phyloP scores from a whole-genome alignment of 768 basidiomycete species.

The Nidula microcarpa region DNA sequence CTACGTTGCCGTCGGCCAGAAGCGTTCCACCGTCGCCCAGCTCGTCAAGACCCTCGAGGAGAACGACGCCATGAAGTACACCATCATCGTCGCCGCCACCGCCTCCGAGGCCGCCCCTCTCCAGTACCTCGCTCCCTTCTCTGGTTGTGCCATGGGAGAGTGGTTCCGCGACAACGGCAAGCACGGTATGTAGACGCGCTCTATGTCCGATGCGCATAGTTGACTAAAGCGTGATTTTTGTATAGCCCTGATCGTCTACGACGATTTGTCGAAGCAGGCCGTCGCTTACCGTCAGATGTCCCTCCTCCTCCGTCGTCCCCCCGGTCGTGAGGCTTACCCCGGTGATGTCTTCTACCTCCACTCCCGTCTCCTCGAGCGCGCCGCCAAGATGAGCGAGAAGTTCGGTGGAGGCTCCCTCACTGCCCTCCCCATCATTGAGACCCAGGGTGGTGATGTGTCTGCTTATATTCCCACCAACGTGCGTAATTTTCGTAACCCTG shows the following conservation, averaged over 20 bases:
- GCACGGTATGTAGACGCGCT: conserved; percentile 65
- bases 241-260: conserved; percentile 94
- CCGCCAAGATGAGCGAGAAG: conserved; percentile 99
- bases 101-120: conserved; percentile 99
- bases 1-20: conserved; percentile 99
- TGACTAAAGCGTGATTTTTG: conserved; percentile 6
- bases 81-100: conserved; percentile 98
- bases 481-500: conserved; percentile 15
- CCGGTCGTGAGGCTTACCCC: conserved; percentile 99
- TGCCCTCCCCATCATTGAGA: conserved; percentile 99
- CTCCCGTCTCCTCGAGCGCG: conserved; percentile 99
- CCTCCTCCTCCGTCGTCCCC: conserved; percentile 98
- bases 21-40: conserved; percentile 99
- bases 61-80: conserved; percentile 99
- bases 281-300: conserved; percentile 99
- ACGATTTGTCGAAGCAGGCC: conserved; percentile 99
- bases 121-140: conserved; percentile 99
- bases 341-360: conserved; percentile 99
- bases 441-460: conserved; percentile 99
- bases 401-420: conserved; percentile 99
- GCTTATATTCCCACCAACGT: conserved; percentile 97
- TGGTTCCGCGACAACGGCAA: conserved; percentile 99
- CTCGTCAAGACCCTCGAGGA: conserved; percentile 99
- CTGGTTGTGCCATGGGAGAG: conserved; percentile 99
- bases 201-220: neutral